Conservation (phyloP, 495 filamentous ascomycete genomes). For the Filosporella fistucella region DNA sequence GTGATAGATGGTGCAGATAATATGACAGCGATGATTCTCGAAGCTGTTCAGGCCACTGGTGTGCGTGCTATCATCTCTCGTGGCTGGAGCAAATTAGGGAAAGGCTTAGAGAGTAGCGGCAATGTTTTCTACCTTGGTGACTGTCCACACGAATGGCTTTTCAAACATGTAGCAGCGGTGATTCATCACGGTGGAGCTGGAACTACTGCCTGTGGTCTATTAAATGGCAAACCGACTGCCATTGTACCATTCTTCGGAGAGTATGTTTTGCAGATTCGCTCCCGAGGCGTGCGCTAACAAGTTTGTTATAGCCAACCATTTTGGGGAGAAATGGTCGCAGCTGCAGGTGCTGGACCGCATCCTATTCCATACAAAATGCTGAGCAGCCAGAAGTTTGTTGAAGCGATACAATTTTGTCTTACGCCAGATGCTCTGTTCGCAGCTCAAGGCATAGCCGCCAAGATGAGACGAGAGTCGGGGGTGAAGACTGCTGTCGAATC, state of each 20-base stretch:
- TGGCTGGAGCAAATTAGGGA: conserved; percentile 58
- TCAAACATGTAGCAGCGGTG: conserved; percentile 55
- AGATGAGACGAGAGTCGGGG: conserved; percentile 13
- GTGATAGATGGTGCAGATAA: conserved; percentile 55
- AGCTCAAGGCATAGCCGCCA: conserved; percentile 6
- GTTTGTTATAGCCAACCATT: conserved; percentile 39
- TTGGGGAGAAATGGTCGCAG: conserved; percentile 53
- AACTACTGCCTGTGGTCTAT: conserved; percentile 59
- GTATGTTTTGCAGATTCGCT: conserved; percentile 22
- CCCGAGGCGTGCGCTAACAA: neutral
- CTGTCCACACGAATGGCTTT: conserved; percentile 64
- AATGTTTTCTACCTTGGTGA: conserved; percentile 56
- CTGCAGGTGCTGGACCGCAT: conserved; percentile 42
- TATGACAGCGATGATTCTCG: conserved; percentile 47
- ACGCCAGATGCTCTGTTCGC: conserved; percentile 2
- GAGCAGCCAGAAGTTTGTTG: conserved; percentile 37
- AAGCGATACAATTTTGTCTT: conserved; percentile 24
- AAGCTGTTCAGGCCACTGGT: conserved; percentile 44
- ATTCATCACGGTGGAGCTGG: conserved; percentile 66
- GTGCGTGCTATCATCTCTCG: conserved; percentile 57
- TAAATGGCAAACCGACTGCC: conserved; percentile 49
- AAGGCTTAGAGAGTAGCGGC: conserved; percentile 30
- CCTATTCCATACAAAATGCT: conserved; percentile 41
- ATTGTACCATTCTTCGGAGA: conserved; percentile 67
- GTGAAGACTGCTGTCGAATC: conserved; percentile 15